Base-by-base conservation (phyloP, 1,284 basidiomycete species). In the Anthracocystis walkeri region DNA sequence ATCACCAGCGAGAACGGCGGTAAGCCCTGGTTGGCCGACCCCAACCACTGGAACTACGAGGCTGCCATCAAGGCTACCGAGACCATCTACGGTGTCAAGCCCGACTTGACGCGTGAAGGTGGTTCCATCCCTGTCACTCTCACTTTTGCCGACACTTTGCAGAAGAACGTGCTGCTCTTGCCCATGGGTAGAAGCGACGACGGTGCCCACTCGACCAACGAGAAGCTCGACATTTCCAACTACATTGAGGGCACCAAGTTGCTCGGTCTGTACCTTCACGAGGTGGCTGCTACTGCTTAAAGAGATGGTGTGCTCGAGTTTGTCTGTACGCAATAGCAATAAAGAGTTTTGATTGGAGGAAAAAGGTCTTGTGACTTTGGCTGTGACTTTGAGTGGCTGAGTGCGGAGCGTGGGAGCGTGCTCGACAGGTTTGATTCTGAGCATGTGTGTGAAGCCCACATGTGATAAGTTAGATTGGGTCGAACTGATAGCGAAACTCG, bases 51-150 rank as follows among this genome's bases (percentile, higher is more conserved):
- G 93, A 97, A 94, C 87, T 99, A 92, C 87, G 90, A 92, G 81
- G 96, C 97, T 3, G 96, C 95, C 1, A 91, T 90, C 84, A 90
- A 89, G 77, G 96, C 94, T 25, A 93, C 92, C 20, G 78, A 94
- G 90, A 88, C 89, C 8, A 88, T 97, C 14, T 97, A 95, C 86
- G 90, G 91, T 54, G 89, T 90, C 84, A 90, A 90, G 33, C 95
- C 95, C 2, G 93, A 97, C 85, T 89, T 94, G 81, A 96, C 93
- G 1, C 90, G 94, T 53, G 96, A 99, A 87, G 96, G 97, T 64
- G 95, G 96, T 2, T 96, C 93, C 1, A 97, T 98, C 78, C 95
- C 95, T 0, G 94, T 98, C 52, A 97, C 95, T 7, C 89, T 99
- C 65, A 97, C 95, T 4, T 97, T 99, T 86, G 93, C 95, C 20